Evolutionary conservation across 495 filamentous ascomycete genomes (phyloP).

Genomic region (Gamarada debralockiae): DNA sequence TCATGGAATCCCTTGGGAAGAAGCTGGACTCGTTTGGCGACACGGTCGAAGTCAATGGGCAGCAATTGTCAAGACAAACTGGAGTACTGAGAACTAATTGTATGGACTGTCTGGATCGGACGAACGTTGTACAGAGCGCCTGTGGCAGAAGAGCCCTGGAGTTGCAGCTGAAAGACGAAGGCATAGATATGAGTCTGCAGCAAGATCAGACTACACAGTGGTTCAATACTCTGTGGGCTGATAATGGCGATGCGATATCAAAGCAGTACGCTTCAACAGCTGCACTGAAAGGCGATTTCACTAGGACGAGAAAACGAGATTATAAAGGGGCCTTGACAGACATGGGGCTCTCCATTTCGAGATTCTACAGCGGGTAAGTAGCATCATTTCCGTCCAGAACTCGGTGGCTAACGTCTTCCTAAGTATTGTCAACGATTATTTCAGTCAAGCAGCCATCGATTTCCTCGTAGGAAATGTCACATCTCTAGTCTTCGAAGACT

Average conservation of each 20-base stretch:
- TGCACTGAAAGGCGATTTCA: constrained; percentile 93
- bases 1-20: constrained; percentile 64
- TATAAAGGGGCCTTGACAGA: constrained; percentile 92
- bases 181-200: constrained; percentile 64
- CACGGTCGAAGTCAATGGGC: constrained; percentile 50
- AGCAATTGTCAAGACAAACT: constrained; percentile 49
- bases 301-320: constrained; percentile 82
- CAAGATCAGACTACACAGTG: constrained; percentile 71
- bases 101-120: constrained; percentile 96
- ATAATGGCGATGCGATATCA: constrained; percentile 79
- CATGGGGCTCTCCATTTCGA: constrained; percentile 78
- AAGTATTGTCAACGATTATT: constrained; percentile 95
- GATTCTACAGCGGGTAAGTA: constrained; percentile 57
- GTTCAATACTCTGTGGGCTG: constrained; percentile 96
- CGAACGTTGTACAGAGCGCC: constrained; percentile 89
- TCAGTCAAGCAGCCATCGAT: constrained; percentile 90
- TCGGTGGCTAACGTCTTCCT: constrained; percentile 5
- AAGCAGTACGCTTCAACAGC: constrained; percentile 83
- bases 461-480: constrained; percentile 89
- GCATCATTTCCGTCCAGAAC: neutral
- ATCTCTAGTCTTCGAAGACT: constrained; percentile 80
- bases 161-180: constrained; percentile 67
- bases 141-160: constrained; percentile 75
- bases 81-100: constrained; percentile 89
- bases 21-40: constrained; percentile 63